Base-by-base conservation (phyloP, 75 land plant genomes). In the Sequoia sempervirens region DNA sequence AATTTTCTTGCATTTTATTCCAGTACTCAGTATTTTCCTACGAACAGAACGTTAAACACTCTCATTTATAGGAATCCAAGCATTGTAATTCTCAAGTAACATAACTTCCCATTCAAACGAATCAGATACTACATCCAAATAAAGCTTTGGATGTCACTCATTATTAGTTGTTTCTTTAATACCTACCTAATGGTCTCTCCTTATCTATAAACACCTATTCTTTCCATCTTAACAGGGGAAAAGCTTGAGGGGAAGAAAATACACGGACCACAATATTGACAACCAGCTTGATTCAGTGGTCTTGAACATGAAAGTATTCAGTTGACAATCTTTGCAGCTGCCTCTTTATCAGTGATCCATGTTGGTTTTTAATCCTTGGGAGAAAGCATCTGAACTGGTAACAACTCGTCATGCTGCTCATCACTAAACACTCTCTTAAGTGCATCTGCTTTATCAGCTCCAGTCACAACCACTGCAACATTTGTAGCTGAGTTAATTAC, bases 401-500 rank as follows among this genome's bases (percentile, higher is more conserved):
- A 80, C 76, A 89, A 64, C 23, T 86, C 84, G 8, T 86, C 86
- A 41, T 85, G 82, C 15, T 61, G 85, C 18, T 68, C 34, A 43
- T 87, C 85, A 46, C 83, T 89, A 32, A 94, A 86, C 1, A 87
- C 98, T 56, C 84, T 82, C 23, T 91, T 88, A 12, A 91, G 86
- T 58, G 94, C 87, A 40, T 90, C 92, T 36, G 95, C 95, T 83
- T 93, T 95, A 86, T 85, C 85, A 38, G 88, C 83, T 38, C 95
- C 98, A 38, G 90, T 84, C 18, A 84, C 93, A 30, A 95, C 92
- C 40, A 96, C 78, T 10, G 89, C 94, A 56, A 96, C 92, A 83
- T 95, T 87, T 40, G 95, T 84, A n/a, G 98, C 95, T 32, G 95
- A 92, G 87, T 96, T 96, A 86, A 96, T 92, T 69, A 93, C 94